Base-by-base conservation (phyloP, 2,329 filamentous ascomycete genomes). In the Trichoderma hamatum region DNA sequence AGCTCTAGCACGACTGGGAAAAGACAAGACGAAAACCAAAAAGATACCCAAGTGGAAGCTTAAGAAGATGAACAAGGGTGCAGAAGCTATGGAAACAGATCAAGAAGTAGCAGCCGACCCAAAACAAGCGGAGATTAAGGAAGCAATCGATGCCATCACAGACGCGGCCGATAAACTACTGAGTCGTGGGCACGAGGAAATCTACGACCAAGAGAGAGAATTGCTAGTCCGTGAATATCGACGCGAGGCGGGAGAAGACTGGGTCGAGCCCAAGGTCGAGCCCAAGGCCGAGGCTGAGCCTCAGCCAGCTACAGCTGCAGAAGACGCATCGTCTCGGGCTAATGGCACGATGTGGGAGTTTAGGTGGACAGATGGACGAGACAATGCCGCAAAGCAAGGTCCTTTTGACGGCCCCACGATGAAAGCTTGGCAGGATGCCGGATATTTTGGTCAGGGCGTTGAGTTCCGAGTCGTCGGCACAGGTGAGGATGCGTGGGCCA, bases 381-480 rank as follows among this genome's bases (percentile, higher is more conserved):
- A 97, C 76, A 91, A 88, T 32, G 92, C 88, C 13, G 86, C 88
- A 59, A 86, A 87, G 69, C 93, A 99, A 79, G 96, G 96, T 0
- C 95, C 96, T 0, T 99, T 94, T 78, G 93, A 97, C 76, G 88
- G 86, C 9, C 79, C 85, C 5, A 95, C 91, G 46, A 98, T 99
- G 96, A 88, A 89, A 74, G 92, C 92, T 2, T 99, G 96, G 96
- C 89, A 91, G 73, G 89, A 92, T 71, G 93, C 93, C 28, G 96
- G 96, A 3, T 98, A 98, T 78, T 99, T 99, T 80, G 91, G 90
- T 14, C 91, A 96, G 72, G 93, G 92, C 0, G 93, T 97, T 28
- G 95, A 94, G 77, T 94, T 95, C 74, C 86, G 89, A 72, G 83
- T 80, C 70, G 85, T 82, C 7, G 88, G 86, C 13, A 83, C 85